Base-by-base conservation (phyloP, 2,329 filamentous ascomycete genomes). In the Apiospora malaysiana region DNA sequence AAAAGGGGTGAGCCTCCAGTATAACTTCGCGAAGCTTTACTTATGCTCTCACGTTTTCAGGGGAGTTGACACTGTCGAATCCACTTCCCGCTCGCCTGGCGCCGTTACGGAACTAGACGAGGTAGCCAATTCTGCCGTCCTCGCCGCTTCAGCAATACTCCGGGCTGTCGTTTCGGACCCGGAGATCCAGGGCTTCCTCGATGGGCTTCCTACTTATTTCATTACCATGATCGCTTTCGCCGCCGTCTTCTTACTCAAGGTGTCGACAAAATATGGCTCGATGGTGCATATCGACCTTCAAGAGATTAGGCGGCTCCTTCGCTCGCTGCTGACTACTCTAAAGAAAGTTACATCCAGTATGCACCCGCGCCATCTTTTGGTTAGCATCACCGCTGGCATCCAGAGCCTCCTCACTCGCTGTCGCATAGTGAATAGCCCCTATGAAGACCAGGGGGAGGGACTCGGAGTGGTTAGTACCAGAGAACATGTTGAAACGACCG, bases 11-110 rank as follows among this genome's bases (percentile, higher is more conserved):
- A 70, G 72, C 7, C 71, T 81, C 16, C 78, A 81, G 70, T 79
- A 78, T 69, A 75, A 80, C 70, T 80, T 80, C 72, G 79, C 79
- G 10, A 80, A 79, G 70, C 76, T 81, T 9, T 79, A 80, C 68
- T 76, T 80, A 27, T 79, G 76, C 70, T 80, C 79, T 1, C 74
- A 79, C 47, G 78, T 75, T 2, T 76, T 81, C 27, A 75, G 79
- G 9, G 79, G 78, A 10, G 69, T 72, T 6, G 68, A 70, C 47
- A 25, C 68, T 70, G 25, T 2, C 23, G 66, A 45, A 18, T 42
- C 66, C 37, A 21, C 23, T 10, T 68, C 18, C 21, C 67, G 51
- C n/a, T 27, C 65, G 16, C 56, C 42, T n/a, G 71, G 72, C 16
- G 27, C 72, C 8, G 70, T 69, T 9, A 69, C 70, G 27, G 76